Evolutionary conservation across 2,329 filamentous ascomycete species (phyloP), one percentile per base, ranked within the genome.

Genomic region (Colletotrichum acutatum): DNA sequence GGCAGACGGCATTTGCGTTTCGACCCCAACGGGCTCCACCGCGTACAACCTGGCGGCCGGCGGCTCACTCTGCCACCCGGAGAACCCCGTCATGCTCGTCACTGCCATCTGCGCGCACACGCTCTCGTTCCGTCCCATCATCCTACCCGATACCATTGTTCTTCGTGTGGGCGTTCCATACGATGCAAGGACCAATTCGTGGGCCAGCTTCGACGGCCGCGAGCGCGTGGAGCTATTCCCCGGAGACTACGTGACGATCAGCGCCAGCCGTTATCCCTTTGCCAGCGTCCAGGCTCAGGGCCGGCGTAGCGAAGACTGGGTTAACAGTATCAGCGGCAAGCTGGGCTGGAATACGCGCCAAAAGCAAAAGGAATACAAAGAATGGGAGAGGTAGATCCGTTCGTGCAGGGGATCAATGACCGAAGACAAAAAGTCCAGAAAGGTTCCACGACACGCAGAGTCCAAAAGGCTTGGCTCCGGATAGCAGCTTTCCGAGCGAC

Each of bases 161-260:
- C 86, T 99, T 72, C 91, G 97, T 49, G 89, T 98, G 22, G 97
- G 96, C 12, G 95, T 98, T n/a, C 97, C 97, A 0, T 98, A 98
- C 81, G 93, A 97, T 82, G 94, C 95, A 9, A 88, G 97, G 62
- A 95, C 95, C 5, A 93, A 91, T 77, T 95, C 93, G 53, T 99
- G 97, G 96, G 97, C 95, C n/a, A 97, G 95, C 82, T 99, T 99
- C 80, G 97, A 99, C 82, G 97, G 97, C 1, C 90, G 95, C 74
- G 95, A 98, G 85, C 91, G 95, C 84, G 84, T 94, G n/a, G 94
- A 97, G 84, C 86, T 97, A 49, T 82, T 84, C 61, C 92, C 93
- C 0, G 94, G 94, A 19, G 94, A 97, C 82, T 97, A 97, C 80
- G 93, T 96, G 5, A 96, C 94, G 1, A 93, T 97, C 74, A 94